A percentile compares a stretch with the other conserved stretches of the same genome.
These are phyloP conservation scores for Gentiana straminea DNA, from an alignment of 257 asterid species.

Conservation along the genomic window DNA sequence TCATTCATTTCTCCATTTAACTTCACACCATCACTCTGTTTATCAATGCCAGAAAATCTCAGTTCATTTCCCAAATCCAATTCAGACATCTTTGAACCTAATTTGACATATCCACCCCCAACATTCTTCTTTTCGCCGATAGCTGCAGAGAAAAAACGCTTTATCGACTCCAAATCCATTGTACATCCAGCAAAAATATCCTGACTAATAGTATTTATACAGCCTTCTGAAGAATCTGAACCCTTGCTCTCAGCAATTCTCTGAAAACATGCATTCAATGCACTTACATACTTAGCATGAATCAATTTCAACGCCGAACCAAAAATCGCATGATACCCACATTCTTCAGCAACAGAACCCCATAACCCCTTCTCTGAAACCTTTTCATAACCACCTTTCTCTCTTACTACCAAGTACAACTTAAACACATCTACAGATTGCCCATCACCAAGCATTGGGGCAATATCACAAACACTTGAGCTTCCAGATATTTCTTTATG, in stretches of 20 bases:
- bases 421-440: constrained; percentile 42
- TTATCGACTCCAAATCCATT: constrained; percentile 42
- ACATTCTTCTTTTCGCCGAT: constrained; percentile 28
- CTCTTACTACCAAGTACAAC: constrained; percentile 34
- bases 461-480: constrained; percentile 1
- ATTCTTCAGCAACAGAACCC: constrained; percentile 37
- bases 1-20: constrained; percentile 11
- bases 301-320: constrained; percentile 45
- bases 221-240: not conserved
- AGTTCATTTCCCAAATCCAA: constrained; percentile 8
- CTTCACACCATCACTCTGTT: constrained; percentile 12
- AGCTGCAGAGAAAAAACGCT: constrained; percentile 24
- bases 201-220: not conserved
- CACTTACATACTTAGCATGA: constrained; percentile 35
- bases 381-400: constrained; percentile 35
- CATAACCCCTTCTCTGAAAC: constrained; percentile 21
- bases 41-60: constrained; percentile 12
- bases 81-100: constrained; percentile 18
- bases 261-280: constrained; percentile 33
- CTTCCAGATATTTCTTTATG: constrained; percentile 21
- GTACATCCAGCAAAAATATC: constrained; percentile 17
- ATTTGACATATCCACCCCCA: constrained; percentile 10
- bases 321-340: constrained; percentile 32
- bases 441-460: constrained; percentile 50
- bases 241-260: constrained; percentile 12